Conservation (phyloP, 345 rosid genomes). For the Eucalyptus guilfoylei region DNA sequence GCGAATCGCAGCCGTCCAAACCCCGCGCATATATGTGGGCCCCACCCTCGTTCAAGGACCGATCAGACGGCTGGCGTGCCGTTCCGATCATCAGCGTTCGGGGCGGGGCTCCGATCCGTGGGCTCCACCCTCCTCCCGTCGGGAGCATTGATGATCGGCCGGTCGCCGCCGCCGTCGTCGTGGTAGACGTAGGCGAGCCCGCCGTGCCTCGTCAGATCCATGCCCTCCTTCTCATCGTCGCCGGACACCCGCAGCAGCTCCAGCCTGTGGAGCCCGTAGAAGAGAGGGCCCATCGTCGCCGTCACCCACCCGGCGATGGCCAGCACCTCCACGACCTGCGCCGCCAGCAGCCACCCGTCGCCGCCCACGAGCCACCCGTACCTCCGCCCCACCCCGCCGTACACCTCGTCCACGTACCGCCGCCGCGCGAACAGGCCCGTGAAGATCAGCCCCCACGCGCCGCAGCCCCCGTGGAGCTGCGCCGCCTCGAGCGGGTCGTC, state of each 20-base stretch:
- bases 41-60: background rate
- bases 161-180: conserved; percentile 22
- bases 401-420: conserved; percentile 43
- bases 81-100: background rate
- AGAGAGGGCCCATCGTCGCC: conserved; percentile 67
- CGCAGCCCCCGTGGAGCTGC: conserved; percentile 78
- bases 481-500: conserved; percentile 78
- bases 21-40: background rate
- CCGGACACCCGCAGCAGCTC: conserved; percentile 46
- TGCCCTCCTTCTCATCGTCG: conserved; percentile 65
- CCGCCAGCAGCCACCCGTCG: conserved; percentile 58
- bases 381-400: conserved; percentile 10
- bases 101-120: background rate
- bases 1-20: background rate
- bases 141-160: background rate
- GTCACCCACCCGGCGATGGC: conserved; percentile 60
- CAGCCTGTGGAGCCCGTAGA: conserved; percentile 30
- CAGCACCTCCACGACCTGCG: conserved; percentile 51
- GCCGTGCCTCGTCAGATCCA: conserved; percentile 78
- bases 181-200: conserved; percentile 66
- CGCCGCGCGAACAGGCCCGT: conserved; percentile 52
- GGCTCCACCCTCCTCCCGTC: conserved; percentile 21
- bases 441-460: conserved; percentile 68
- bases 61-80: background rate
- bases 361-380: conserved; percentile 70